Percentiles rank a stretch among this genome's conserved stretches.
phyloP scores from a whole-genome alignment of 192 early-diverging fungal species.

The Phlyctochytrium bullatum region DNA sequence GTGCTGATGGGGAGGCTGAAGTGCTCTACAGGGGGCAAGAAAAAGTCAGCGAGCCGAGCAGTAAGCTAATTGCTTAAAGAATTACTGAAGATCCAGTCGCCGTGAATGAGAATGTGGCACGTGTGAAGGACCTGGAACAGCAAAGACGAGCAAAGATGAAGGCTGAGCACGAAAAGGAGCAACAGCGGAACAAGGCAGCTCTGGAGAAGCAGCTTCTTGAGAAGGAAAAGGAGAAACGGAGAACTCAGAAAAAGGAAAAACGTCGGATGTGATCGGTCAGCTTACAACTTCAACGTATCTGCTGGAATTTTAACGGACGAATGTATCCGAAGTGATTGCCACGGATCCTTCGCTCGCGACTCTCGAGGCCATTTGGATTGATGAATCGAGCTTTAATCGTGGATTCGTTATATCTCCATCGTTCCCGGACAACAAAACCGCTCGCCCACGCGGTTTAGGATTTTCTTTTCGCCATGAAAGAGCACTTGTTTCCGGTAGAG shows the following conservation, averaged over 20 bases:
- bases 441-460: too few relatives aligned
- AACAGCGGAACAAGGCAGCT: slow-evolving; percentile 27
- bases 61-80: neutral
- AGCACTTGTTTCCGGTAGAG: too few relatives aligned
- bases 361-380: too few relatives aligned
- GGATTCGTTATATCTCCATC: too few relatives aligned
- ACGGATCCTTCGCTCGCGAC: too few relatives aligned
- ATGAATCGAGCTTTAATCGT: too few relatives aligned
- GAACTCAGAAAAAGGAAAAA: slow-evolving; percentile 47
- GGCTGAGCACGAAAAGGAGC: slow-evolving; percentile 28
- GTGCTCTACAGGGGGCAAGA: slow-evolving; percentile 56
- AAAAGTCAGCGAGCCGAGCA: slow-evolving; percentile 1
- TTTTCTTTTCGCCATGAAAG: too few relatives aligned
- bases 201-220: slow-evolving; percentile 44
- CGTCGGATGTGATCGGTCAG: slow-evolving; percentile 42
- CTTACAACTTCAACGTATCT: too few relatives aligned
- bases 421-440: too few relatives aligned
- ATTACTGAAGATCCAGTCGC: neutral
- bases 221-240: slow-evolving; percentile 42
- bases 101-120: slow-evolving; percentile 57
- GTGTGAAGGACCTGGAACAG: slow-evolving; percentile 59
- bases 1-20: slow-evolving; percentile 59
- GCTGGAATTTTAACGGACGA: too few relatives aligned
- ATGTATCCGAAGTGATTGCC: too few relatives aligned
- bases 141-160: slow-evolving; percentile 15